Percentiles rank a stretch among this genome's conserved stretches.
These are phyloP conservation scores for Podospora pseudopauciseta DNA, from an alignment of 495 filamentous ascomycete species.

Conservation along the genomic window DNA sequence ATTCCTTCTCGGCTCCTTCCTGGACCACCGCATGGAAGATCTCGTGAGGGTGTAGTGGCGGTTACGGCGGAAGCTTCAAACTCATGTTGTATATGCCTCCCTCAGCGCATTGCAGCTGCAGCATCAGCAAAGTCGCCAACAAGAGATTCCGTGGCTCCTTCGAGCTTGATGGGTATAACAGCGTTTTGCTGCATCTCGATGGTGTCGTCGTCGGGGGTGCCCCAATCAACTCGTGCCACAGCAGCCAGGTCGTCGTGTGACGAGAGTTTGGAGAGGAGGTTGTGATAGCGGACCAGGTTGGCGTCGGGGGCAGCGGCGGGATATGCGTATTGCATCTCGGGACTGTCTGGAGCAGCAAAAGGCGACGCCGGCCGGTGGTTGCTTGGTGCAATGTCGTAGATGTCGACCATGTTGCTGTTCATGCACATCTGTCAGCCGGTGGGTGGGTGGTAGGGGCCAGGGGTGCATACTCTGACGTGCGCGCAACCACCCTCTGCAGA, in stretches of 20 bases:
- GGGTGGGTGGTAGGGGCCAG: slow-evolving; percentile 8
- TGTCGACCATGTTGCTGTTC: slow-evolving; percentile 53
- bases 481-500: slow-evolving; percentile 52
- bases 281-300: slow-evolving; percentile 48
- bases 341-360: background rate
- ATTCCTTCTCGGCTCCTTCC: background rate
- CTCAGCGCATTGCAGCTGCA: slow-evolving; percentile 41
- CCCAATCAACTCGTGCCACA: slow-evolving; percentile 45
- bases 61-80: background rate
- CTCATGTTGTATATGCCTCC: background rate
- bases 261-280: slow-evolving; percentile 49
- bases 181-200: slow-evolving; percentile 41
- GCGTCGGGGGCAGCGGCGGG: slow-evolving; percentile 38
- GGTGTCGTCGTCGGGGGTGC: slow-evolving; percentile 44
- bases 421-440: slow-evolving; percentile 29
- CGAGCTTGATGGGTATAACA: slow-evolving; percentile 38
- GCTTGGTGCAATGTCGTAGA: slow-evolving; percentile 55
- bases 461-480: slow-evolving; percentile 49
- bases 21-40: background rate
- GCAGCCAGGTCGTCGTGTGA: slow-evolving; percentile 37
- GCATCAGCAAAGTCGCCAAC: slow-evolving; percentile 52
- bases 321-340: background rate
- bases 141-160: slow-evolving; percentile 38
- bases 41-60: background rate
- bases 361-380: slow-evolving; percentile 20